Conservation (phyloP, 2,329 filamentous ascomycete species). For the Coniochaeta hoffmannii region DNA sequence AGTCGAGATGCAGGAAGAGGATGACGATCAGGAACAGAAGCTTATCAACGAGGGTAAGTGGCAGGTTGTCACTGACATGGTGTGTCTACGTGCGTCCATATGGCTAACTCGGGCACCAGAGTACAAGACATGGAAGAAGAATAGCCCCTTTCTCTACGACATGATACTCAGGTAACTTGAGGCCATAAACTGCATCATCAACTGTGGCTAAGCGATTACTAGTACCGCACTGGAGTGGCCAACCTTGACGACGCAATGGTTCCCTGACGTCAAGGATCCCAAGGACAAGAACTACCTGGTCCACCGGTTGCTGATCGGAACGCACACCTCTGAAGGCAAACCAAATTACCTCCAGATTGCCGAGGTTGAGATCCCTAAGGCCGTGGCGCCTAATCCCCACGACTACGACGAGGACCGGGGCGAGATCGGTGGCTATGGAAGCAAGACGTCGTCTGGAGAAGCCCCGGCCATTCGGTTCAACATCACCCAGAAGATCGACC, state of each 20-base stretch:
- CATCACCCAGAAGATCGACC: slow-evolving; percentile 92
- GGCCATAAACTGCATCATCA: slow-evolving; percentile 9
- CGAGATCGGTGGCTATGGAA: slow-evolving; percentile 90
- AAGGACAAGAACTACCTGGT: slow-evolving; percentile 81
- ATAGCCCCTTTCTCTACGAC: slow-evolving; percentile 95
- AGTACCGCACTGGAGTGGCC: slow-evolving; percentile 95
- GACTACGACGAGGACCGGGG: slow-evolving; percentile 89
- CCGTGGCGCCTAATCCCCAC: slow-evolving; percentile 61
- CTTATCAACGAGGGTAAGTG: slow-evolving; percentile 80
- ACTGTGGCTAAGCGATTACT: slow-evolving; percentile 3
- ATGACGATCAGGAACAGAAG: slow-evolving; percentile 70
- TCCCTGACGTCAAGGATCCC: slow-evolving; percentile 85
- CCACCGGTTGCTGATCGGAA: slow-evolving; percentile 87
- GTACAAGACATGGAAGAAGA: slow-evolving; percentile 99
- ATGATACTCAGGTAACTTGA: slow-evolving; percentile 71
- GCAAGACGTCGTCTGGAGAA: slow-evolving; percentile 51
- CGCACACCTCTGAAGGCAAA: slow-evolving; percentile 80
- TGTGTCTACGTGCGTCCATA: not conserved
- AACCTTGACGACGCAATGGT: slow-evolving; percentile 95
- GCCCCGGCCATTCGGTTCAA: slow-evolving; percentile 74
- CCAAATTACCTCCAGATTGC: slow-evolving; percentile 93
- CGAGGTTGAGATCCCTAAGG: slow-evolving; percentile 85
- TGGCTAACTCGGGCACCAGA: slow-evolving; percentile 43
- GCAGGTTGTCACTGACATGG: not conserved
- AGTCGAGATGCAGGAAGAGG: slow-evolving; percentile 57